Conservation (phyloP, 805 yeast species). For the Metschnikowia colocasiae region DNA sequence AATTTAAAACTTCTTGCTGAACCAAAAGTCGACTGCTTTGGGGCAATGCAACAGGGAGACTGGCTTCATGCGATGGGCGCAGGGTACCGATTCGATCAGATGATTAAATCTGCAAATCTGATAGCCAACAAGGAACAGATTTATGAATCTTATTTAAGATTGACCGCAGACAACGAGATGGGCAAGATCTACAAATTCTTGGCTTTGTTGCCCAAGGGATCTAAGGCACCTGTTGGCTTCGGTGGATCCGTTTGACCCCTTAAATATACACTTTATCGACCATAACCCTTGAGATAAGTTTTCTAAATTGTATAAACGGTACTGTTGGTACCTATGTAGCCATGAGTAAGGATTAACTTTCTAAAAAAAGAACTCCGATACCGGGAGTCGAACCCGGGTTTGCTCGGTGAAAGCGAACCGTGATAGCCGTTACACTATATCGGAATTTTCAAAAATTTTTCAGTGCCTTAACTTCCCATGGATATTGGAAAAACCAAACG, state of each 20-base stretch:
- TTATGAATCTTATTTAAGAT: constrained; percentile 53
- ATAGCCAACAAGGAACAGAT: constrained; percentile 51
- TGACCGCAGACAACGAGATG: constrained; percentile 67
- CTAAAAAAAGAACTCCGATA: constrained; percentile 48
- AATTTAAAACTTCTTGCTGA: constrained; percentile 38
- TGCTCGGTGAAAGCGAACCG: constrained; percentile 84
- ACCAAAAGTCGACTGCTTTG: constrained; percentile 34
- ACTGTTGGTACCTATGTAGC: not conserved
- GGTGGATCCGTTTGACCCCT: constrained; percentile 18
- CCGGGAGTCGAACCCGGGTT: constrained; percentile 87
- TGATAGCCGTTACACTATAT: constrained; percentile 81
- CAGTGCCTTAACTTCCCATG: too few relatives aligned
- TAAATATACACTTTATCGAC: not conserved
- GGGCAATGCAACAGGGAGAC: constrained; percentile 73
- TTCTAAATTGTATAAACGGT: not conserved
- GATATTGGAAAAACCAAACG: too few relatives aligned
- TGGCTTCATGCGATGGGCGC: constrained; percentile 76
- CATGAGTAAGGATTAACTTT: not conserved
- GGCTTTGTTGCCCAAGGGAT: constrained; percentile 51
- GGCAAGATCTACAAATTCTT: constrained; percentile 73
- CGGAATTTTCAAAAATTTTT: constrained; percentile 40
- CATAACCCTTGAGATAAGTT: not conserved
- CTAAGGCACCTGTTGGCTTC: constrained; percentile 52
- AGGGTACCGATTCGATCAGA: constrained; percentile 61
- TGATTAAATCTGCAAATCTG: constrained; percentile 39